These are phyloP conservation scores for Batrachochytrium dendrobatidis DNA, from an alignment of 371 early-diverging fungal species.

Conservation along the genomic window DNA sequence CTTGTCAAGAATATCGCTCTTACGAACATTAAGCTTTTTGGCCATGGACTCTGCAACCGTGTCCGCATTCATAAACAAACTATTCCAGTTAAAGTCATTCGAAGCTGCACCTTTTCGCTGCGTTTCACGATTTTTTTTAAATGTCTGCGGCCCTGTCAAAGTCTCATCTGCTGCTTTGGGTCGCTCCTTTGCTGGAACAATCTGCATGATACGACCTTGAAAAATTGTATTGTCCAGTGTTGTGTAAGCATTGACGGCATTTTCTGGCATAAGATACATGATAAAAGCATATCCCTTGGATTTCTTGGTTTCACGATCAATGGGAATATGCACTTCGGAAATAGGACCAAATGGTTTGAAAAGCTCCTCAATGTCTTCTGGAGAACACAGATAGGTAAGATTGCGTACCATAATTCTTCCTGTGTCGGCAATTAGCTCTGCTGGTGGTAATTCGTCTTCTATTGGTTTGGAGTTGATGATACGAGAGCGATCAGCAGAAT, in stretches of 20 bases:
- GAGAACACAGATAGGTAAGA: conserved; percentile 81
- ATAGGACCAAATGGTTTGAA: conserved; percentile 85
- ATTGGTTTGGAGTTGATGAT: background rate
- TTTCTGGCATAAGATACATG: conserved; percentile 78
- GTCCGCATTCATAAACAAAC: conserved; percentile 91
- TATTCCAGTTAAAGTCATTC: conserved; percentile 91
- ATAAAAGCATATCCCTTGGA: conserved; percentile 92
- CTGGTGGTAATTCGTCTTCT: conserved; percentile 25
- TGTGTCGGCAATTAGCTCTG: conserved; percentile 77
- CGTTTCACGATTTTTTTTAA: conserved; percentile 74
- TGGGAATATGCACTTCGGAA: conserved; percentile 89
- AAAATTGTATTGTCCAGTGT: conserved; percentile 75
- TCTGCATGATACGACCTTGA: conserved; percentile 84
- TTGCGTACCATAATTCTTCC: conserved; percentile 91
- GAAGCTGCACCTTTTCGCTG: conserved; percentile 68
- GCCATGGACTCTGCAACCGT: conserved; percentile 92
- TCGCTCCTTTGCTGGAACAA: conserved; percentile 82
- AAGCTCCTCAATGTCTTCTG: conserved; percentile 67
- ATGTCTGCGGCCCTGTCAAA: conserved; percentile 32
- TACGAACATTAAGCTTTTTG: conserved; percentile 75
- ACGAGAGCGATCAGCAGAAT: conserved; percentile 6
- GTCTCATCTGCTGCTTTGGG: conserved; percentile 60
- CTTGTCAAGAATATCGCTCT: conserved; percentile 80
- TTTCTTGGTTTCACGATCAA: conserved; percentile 81
- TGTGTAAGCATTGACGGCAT: conserved; percentile 83